Conservation (phyloP, 2,329 filamentous ascomycete genomes). For the Fusarium succisae region DNA sequence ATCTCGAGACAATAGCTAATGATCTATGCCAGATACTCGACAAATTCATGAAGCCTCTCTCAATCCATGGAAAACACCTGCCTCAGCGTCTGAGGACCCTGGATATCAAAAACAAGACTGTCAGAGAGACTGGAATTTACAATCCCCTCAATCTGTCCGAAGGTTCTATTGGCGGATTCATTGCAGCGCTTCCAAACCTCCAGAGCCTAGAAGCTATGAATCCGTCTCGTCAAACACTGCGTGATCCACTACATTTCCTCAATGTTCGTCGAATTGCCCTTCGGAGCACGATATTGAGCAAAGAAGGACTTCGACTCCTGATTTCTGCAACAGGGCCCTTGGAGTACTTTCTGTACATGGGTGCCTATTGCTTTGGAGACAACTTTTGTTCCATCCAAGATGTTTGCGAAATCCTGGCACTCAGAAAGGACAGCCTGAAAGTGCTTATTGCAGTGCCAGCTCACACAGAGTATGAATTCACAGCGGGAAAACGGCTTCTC, state of each 20-base stretch:
- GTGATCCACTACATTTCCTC: not conserved
- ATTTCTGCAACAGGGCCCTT: not conserved
- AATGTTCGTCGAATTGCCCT: not conserved
- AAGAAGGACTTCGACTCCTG: not conserved
- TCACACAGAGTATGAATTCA: not conserved
- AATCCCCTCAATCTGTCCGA: not conserved
- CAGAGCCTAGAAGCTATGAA: too few species aligned
- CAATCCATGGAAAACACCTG: not conserved
- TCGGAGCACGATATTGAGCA: fast-evolving
- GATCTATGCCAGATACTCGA: not conserved
- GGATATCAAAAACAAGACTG: not conserved
- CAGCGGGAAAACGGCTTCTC: not conserved
- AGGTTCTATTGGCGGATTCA: not conserved
- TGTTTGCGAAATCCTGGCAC: not conserved
- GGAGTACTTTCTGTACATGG: not conserved
- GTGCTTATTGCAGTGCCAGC: not conserved
- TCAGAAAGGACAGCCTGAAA: not conserved
- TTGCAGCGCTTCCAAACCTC: not conserved
- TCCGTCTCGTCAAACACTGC: not conserved
- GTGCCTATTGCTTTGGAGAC: fast-evolving
- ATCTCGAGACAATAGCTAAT: not conserved
- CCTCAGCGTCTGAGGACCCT: not conserved
- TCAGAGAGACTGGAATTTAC: not conserved
- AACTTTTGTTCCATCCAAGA: not conserved
- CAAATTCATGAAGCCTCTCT: not conserved